Evolutionary conservation across 2,329 filamentous ascomycete genomes (phyloP).

Genomic region (Karstenula rhodostoma): DNA sequence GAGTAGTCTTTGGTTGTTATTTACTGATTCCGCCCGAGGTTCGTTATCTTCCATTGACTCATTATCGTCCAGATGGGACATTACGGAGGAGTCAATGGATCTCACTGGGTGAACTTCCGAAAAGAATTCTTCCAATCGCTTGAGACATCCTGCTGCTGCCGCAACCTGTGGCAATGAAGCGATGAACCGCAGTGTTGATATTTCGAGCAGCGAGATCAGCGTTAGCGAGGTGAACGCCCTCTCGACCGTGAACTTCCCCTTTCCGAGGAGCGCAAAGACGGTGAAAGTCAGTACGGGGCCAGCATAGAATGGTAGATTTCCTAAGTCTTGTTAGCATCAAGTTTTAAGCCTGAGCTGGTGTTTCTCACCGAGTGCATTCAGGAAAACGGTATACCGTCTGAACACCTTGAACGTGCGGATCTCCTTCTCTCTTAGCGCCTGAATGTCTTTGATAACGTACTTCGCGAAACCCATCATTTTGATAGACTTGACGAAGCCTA

Average conservation of each 20-base stretch:
- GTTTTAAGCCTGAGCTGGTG: too few species aligned
- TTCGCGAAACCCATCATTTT: conserved; percentile 46
- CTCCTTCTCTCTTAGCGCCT: conserved; percentile 20
- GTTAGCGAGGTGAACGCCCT: conserved; percentile 44
- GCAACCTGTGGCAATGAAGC: neutral
- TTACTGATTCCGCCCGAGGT: neutral
- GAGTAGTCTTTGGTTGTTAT: neutral
- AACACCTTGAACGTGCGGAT: conserved; percentile 10
- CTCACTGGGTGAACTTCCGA: neutral
- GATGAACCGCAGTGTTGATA: neutral
- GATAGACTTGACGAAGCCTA: conserved; percentile 50
- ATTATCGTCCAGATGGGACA: neutral
- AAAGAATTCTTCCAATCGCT: neutral
- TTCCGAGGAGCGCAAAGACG: conserved; percentile 46
- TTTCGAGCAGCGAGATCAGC: conserved; percentile 1
- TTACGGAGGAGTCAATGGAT: neutral
- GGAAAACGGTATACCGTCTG: conserved; percentile 9
- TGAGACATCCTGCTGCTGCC: neutral
- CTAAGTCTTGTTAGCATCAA: neutral
- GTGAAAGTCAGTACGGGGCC: conserved; percentile 52
- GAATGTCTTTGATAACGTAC: conserved; percentile 14
- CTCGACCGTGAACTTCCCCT: conserved; percentile 15
- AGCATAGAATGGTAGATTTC: conserved; percentile 11
- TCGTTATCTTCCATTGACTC: neutral
- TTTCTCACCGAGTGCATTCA: conserved; percentile 12